Conservation (phyloP, 1,284 basidiomycete species). For the Rhodotorula sp. region DNA sequence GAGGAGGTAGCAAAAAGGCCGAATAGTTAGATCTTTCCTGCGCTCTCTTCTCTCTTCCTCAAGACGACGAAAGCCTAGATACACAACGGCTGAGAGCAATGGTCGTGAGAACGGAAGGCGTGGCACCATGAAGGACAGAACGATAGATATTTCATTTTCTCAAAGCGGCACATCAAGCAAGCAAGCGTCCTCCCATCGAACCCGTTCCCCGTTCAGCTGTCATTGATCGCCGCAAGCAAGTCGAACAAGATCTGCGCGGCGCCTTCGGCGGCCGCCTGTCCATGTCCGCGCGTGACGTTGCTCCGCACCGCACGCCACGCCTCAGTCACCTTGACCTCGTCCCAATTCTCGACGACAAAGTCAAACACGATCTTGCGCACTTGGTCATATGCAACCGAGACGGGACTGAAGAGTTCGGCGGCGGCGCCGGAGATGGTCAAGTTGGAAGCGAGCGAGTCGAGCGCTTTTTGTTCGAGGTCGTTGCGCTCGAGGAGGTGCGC, state of each 20-base stretch:
- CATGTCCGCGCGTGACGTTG: too few relatives aligned
- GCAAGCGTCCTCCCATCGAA: too few relatives aligned
- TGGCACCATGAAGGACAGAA: too few relatives aligned
- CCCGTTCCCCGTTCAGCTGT: too few relatives aligned
- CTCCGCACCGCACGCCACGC: neutral
- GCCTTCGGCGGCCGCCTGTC: too few relatives aligned
- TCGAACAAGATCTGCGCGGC: too few relatives aligned
- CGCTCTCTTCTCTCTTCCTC: neutral
- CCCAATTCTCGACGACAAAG: neutral
- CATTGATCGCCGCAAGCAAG: too few relatives aligned
- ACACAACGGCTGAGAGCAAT: neutral
- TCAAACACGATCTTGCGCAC: neutral
- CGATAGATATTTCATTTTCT: too few relatives aligned
- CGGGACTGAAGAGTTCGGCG: conserved; percentile 1
- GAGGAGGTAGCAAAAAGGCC: conserved; percentile 5
- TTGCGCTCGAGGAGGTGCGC: conserved; percentile 1
- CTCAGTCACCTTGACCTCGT: neutral
- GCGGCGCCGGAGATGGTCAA: neutral
- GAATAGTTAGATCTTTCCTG: neutral
- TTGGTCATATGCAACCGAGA: neutral
- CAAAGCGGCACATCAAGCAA: too few relatives aligned
- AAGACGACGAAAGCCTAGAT: too few relatives aligned
- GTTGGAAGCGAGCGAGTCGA: neutral
- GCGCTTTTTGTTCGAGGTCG: neutral
- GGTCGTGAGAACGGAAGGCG: too few relatives aligned